Base-by-base conservation (phyloP, 2,329 filamentous ascomycete genomes). In the Stemphylium beticola region DNA sequence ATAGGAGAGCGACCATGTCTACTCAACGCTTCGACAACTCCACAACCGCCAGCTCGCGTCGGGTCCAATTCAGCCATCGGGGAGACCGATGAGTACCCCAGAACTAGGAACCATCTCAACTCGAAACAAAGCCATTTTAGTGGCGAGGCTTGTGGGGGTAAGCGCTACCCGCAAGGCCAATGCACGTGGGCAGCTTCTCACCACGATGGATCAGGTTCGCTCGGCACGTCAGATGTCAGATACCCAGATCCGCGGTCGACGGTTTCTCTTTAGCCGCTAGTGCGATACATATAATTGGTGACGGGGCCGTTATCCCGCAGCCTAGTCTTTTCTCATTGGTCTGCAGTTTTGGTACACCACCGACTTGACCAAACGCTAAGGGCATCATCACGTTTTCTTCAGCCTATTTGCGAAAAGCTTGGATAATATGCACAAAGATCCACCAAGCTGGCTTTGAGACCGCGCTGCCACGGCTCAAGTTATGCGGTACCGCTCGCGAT, bases 151-250 rank as follows among this genome's bases (percentile, higher is more conserved):
- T 33, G 44, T 47, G 49, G 38, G 50, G 40, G 39, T 38, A 50
- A 54, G 51, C 46, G 15, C 36, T n/a, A 50, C 40, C 33, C 29
- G 14, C 26, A 39, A 44, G 40, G 51, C 15, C 51, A 33, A 18
- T 50, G 51, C 46, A 50, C 34, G 18, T 50, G 29, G 47, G 17
- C 22, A 45, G 18, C 12, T 44, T 39, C 36, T 44, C 20, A 38
- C 39, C 20, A 50, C 36, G 6, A 34, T 40, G 22, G 46, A 33
- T 34, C 22, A 45, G 29, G 17, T 24, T 29, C 9, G 20, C 15
- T 24, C 39, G 39, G 51, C 29, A 54, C 46, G 46, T 54, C 46
- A 54, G 51, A 49, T 40, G 51, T 54, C 31, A 39, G 40, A 54
- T 38, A 44, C 31, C 40, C 46, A 49, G 40, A 36, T 43, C 51